phyloP scores from a whole-genome alignment of 2,329 filamentous ascomycete species.

The Diaporthe sp. region DNA sequence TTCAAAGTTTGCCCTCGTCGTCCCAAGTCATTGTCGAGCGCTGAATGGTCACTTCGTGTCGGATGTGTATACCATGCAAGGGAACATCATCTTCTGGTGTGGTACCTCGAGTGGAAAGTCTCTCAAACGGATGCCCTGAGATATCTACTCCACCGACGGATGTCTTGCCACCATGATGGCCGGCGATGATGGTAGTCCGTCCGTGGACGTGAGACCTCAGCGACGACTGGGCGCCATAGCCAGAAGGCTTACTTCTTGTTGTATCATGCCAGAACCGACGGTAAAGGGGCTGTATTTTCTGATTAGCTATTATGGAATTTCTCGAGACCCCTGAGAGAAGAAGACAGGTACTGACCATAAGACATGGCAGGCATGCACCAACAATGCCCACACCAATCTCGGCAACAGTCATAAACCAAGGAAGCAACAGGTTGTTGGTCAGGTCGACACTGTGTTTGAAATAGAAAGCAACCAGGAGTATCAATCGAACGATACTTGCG shows the following conservation, averaged over 20 bases:
- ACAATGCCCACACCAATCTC: constrained; percentile 22
- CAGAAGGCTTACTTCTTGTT: neutral
- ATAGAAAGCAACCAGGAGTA: constrained; percentile 8
- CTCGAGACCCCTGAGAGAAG: neutral
- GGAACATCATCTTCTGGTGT: constrained; percentile 8
- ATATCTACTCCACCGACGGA: neutral
- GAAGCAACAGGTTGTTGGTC: constrained; percentile 9
- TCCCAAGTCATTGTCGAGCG: neutral
- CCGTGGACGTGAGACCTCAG: neutral
- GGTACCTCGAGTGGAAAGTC: neutral
- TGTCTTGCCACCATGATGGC: neutral
- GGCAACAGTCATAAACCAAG: constrained; percentile 17
- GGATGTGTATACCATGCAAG: constrained; percentile 1
- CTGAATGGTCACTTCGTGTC: constrained; percentile 10
- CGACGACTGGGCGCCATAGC: constrained; percentile 6
- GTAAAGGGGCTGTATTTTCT: constrained; percentile 8
- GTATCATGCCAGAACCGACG: constrained; percentile 2
- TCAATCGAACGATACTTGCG: constrained; percentile 19
- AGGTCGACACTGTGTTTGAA: constrained; percentile 10
- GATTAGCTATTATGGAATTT: neutral
- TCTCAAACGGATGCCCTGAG: neutral
- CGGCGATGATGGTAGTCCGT: constrained; percentile 15
- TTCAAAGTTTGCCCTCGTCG: constrained; percentile 9
- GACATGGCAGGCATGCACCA: constrained; percentile 12
- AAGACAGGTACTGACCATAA: constrained; percentile 5